Conservation (phyloP, 225 moss, liverwort and hornwort species). For the Ulota crispa region DNA sequence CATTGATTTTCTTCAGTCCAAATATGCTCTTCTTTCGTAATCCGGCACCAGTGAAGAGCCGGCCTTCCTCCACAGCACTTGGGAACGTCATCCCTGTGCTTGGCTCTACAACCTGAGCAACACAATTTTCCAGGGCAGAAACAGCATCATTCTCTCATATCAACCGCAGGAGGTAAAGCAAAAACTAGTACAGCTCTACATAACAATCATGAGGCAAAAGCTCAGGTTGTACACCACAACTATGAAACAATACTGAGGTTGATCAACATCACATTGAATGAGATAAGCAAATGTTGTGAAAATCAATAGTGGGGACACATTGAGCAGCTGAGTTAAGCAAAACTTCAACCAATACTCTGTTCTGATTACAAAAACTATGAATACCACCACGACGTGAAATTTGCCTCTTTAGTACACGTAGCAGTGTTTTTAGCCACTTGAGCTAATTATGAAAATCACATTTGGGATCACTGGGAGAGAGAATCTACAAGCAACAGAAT, state of each 20-base stretch:
- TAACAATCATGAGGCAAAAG: not conserved
- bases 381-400: too few relatives aligned
- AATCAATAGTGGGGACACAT: not conserved
- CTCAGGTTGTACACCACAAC: not conserved
- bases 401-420: too few relatives aligned
- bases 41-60: slow-evolving; percentile 69
- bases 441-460: too few relatives aligned
- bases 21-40: slow-evolving; percentile 79
- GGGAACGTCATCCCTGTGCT: slow-evolving; percentile 77
- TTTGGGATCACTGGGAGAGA: too few relatives aligned
- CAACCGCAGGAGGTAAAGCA: not conserved
- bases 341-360: too few relatives aligned
- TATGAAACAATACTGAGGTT: not conserved
- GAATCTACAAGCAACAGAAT: not conserved
- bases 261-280: not conserved
- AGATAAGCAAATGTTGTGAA: not conserved
- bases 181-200: not conserved
- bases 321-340: not conserved
- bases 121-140: not conserved
- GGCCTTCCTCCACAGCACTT: slow-evolving; percentile 54
- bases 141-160: not conserved
- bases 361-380: too few relatives aligned
- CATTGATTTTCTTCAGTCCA: slow-evolving; percentile 79
- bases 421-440: too few relatives aligned
- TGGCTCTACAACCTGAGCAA: slow-evolving; percentile 66